Percentiles rank a stretch among this genome's conserved stretches.
These are phyloP conservation scores for Globisporangium acanthophoron DNA, from an alignment of 352 stramenopile genomes.

Conservation along the genomic window DNA sequence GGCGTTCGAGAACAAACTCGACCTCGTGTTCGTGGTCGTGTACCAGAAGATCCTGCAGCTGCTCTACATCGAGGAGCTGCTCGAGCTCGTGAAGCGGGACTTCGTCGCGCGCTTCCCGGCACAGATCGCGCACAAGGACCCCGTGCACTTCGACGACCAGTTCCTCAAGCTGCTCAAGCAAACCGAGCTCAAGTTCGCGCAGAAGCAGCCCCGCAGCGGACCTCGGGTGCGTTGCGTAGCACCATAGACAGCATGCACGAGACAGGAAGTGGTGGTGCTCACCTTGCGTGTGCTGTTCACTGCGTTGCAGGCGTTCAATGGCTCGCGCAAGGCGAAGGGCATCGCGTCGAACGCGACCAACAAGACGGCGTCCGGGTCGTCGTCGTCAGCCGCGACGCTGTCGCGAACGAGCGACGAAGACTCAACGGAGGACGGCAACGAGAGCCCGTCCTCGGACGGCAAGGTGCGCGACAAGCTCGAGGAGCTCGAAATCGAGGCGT, in stretches of 20 bases:
- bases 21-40: conserved; percentile 89
- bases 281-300: neutral
- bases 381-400: conserved; percentile 23
- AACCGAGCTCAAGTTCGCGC: conserved; percentile 59
- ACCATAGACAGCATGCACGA: too few relatives aligned
- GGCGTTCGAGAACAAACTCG: conserved; percentile 90
- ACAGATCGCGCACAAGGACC: conserved; percentile 64
- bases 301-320: conserved; percentile 41
- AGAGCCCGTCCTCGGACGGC: conserved; percentile 37
- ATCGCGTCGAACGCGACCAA: conserved; percentile 35
- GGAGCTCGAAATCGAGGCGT: conserved; percentile 48
- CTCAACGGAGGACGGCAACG: conserved; percentile 61
- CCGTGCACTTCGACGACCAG: conserved; percentile 75
- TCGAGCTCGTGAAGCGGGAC: conserved; percentile 84
- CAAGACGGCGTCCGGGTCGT: conserved; percentile 39
- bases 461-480: conserved; percentile 52
- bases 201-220: conserved; percentile 53
- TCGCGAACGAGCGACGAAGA: conserved; percentile 36
- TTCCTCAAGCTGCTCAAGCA: conserved; percentile 79
- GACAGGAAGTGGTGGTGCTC: neutral
- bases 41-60: conserved; percentile 91
- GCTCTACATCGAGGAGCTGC: conserved; percentile 89
- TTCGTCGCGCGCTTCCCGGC: conserved; percentile 70
- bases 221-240: conserved; percentile 30
- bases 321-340: conserved; percentile 60